Conservation (phyloP, 2,329 filamentous ascomycete genomes). For the Shiraia bambusicola region DNA sequence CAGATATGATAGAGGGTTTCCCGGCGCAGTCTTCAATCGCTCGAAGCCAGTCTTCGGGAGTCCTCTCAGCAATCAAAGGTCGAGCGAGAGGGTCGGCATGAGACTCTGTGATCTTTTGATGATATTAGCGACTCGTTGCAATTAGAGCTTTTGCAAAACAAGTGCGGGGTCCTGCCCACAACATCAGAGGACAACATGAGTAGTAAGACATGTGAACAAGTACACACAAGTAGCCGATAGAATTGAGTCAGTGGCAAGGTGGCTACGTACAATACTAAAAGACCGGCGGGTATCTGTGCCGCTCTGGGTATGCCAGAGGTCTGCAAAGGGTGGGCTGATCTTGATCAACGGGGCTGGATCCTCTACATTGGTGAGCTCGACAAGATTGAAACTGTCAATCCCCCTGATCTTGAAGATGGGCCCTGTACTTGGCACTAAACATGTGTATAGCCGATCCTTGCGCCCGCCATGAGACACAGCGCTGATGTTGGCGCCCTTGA, state of each 20-base stretch:
- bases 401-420: conserved; percentile 65
- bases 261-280: conserved; percentile 37
- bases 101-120: conserved; percentile 29
- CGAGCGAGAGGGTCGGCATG: conserved; percentile 28
- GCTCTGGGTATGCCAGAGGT: conserved; percentile 62
- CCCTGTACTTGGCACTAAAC: conserved; percentile 69
- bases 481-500: conserved; percentile 65
- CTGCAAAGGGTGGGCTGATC: conserved; percentile 67
- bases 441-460: conserved; percentile 44
- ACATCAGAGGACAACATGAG: too few relatives aligned
- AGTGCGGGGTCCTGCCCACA: too few relatives aligned
- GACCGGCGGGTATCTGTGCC: conserved; percentile 19
- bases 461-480: conserved; percentile 38
- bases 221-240: neutral
- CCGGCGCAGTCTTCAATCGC: conserved; percentile 39
- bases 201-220: too few relatives aligned
- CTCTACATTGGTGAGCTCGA: conserved; percentile 51
- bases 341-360: conserved; percentile 57
- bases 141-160: too few relatives aligned
- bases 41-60: conserved; percentile 62
- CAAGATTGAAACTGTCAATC: conserved; percentile 55
- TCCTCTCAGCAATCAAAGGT: conserved; percentile 47
- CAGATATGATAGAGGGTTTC: conserved; percentile 52
- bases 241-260: conserved; percentile 2
- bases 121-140: conserved; percentile 3